Conservation (phyloP, 1,284 basidiomycete genomes). For the Leccinum pachyderme region DNA sequence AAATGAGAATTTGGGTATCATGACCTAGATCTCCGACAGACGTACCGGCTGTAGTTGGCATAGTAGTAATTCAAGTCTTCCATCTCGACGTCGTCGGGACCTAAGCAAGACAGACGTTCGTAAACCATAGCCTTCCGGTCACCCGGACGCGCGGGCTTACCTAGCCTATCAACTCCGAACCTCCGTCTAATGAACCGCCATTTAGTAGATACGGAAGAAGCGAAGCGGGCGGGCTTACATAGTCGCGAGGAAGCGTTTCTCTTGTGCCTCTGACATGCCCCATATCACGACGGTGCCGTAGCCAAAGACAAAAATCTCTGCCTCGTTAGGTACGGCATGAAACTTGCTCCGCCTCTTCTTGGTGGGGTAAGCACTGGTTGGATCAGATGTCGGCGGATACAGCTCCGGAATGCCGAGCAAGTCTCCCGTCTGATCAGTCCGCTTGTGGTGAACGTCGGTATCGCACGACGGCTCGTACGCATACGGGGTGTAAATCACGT, state of each 20-base stretch:
- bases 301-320: constrained; percentile 91
- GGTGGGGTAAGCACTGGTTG: constrained; percentile 35
- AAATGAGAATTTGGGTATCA: constrained; percentile 7
- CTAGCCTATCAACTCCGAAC: constrained; percentile 88
- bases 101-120: constrained; percentile 37
- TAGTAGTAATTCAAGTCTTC: constrained; percentile 98
- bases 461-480: constrained; percentile 51
- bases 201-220: constrained; percentile 7
- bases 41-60: constrained; percentile 89
- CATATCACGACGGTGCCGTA: constrained; percentile 95
- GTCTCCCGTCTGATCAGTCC: constrained; percentile 49
- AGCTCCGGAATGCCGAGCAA: constrained; percentile 74
- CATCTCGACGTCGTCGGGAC: constrained; percentile 84
- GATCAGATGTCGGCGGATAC: constrained; percentile 31
- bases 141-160: constrained; percentile 38
- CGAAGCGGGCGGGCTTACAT: constrained; percentile 55
- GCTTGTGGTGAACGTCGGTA: constrained; percentile 29
- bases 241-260: constrained; percentile 84
- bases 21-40: constrained; percentile 9
- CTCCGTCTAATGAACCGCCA: constrained; percentile 60
- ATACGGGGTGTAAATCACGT: constrained; percentile 84
- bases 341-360: constrained; percentile 62
- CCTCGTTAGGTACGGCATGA: constrained; percentile 63
- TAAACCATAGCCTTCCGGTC: constrained; percentile 5
- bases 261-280: constrained; percentile 94